phyloP scores from a whole-genome alignment of 2,329 filamentous ascomycete species.

The Fusarium poae region DNA sequence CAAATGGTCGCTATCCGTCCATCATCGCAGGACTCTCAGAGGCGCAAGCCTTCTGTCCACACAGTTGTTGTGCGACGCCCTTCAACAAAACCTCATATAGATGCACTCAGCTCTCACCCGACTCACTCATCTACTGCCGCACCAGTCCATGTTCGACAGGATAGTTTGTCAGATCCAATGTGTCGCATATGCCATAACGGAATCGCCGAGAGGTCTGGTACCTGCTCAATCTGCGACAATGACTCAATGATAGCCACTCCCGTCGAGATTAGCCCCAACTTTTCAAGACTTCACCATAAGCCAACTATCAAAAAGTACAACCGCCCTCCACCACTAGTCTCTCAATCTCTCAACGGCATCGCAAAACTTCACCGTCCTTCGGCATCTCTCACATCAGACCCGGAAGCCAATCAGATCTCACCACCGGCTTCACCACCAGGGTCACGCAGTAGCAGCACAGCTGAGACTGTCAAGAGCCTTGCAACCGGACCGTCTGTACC shows the following conservation, averaged over 20 bases:
- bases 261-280: slow-evolving; percentile 15
- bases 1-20: slow-evolving; percentile 32
- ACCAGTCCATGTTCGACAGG: slow-evolving; percentile 43
- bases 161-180: slow-evolving; percentile 41
- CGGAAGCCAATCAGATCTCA: slow-evolving; percentile 35
- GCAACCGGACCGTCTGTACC: slow-evolving; percentile 21
- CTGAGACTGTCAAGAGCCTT: slow-evolving; percentile 23
- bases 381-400: slow-evolving; percentile 31
- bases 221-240: slow-evolving; percentile 45
- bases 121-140: slow-evolving; percentile 13
- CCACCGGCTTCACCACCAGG: slow-evolving; percentile 26
- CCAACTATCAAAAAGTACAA: slow-evolving; percentile 30
- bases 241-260: slow-evolving; percentile 30
- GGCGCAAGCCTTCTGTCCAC: slow-evolving; percentile 29
- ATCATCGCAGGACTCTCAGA: slow-evolving; percentile 29
- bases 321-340: slow-evolving; percentile 38
- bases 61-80: slow-evolving; percentile 33
- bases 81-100: slow-evolving; percentile 29
- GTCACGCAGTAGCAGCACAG: slow-evolving; percentile 17
- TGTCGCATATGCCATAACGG: slow-evolving; percentile 43
- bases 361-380: slow-evolving; percentile 34
- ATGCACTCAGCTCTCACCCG: slow-evolving; percentile 43
- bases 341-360: slow-evolving; percentile 31
- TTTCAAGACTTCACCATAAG: slow-evolving; percentile 19
- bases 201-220: slow-evolving; percentile 42